phyloP scores from a whole-genome alignment of 1,284 basidiomycete genomes.

The Fomitopsis schrenkii region DNA sequence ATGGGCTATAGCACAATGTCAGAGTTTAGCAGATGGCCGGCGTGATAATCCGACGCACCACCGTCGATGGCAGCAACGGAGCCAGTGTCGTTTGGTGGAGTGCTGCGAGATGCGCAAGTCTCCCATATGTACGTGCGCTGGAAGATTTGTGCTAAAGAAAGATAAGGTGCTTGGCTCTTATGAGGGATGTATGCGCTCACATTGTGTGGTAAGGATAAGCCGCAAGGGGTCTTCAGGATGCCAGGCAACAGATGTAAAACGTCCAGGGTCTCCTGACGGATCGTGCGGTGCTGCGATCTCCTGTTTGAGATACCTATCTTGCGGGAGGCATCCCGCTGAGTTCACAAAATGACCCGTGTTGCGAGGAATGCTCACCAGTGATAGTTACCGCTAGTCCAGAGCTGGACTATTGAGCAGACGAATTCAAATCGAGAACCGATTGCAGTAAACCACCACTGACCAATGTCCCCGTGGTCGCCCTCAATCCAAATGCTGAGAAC shows the following conservation, averaged over 20 bases:
- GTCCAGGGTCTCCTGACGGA: conserved; percentile 25
- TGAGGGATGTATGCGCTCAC: conserved; percentile 38
- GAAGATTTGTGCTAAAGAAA: conserved; percentile 45
- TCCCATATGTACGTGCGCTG: conserved; percentile 77
- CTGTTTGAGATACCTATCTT: conserved; percentile 83
- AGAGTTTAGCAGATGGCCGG: not conserved
- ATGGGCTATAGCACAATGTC: conserved; percentile 39
- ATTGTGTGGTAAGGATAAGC: conserved; percentile 64
- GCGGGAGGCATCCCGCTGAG: not conserved
- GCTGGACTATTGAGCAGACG: conserved; percentile 58
- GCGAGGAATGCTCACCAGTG: conserved; percentile 62
- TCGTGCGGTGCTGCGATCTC: conserved; percentile 55
- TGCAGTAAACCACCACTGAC: conserved; percentile 31
- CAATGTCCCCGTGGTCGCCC: conserved; percentile 60
- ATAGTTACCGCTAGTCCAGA: conserved; percentile 96
- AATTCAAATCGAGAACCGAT: not conserved
- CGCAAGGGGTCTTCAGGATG: conserved; percentile 80
- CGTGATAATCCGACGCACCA: conserved; percentile 42
- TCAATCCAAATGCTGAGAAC: conserved; percentile 86
- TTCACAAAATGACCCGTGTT: not conserved
- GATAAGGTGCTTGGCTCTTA: conserved; percentile 2
- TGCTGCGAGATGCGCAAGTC: conserved; percentile 57
- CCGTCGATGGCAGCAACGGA: conserved; percentile 92
- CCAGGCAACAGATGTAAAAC: conserved; percentile 76
- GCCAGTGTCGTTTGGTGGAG: conserved; percentile 77